Evolutionary conservation across 768 basidiomycete species (phyloP).

Genomic region (Trametes villosa): DNA sequence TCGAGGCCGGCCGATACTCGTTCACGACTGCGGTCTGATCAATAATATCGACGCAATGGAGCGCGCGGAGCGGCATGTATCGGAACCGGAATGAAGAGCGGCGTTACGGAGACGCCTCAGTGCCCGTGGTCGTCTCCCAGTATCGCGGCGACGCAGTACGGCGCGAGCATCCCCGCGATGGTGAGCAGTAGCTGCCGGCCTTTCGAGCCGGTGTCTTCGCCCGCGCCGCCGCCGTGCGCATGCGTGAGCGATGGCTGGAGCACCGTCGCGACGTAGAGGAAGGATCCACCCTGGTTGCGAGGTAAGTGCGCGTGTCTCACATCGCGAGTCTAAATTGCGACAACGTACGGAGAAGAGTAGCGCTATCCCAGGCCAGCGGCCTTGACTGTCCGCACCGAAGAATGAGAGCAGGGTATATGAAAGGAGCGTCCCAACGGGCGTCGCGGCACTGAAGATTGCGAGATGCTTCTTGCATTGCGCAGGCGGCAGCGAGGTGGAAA

Average conservation of each 20-base stretch:
- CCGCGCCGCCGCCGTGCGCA: not conserved
- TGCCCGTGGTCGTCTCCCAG: conserved; percentile 24
- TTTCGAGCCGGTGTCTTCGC: conserved; percentile 5
- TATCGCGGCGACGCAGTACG: conserved; percentile 13
- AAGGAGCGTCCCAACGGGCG: conserved; percentile 80
- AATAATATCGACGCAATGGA: not conserved
- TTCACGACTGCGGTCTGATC: conserved; percentile 1
- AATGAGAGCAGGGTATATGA: conserved; percentile 71
- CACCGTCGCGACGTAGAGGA: conserved; percentile 29
- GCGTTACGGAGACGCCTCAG: not conserved
- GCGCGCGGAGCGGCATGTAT: not conserved
- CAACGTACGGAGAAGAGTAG: conserved; percentile 77
- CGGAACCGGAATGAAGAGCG: not conserved
- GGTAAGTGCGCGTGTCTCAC: not conserved
- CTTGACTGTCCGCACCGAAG: conserved; percentile 48
- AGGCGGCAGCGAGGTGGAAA: conserved; percentile 74
- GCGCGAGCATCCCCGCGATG: conserved; percentile 24
- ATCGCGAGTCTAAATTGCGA: not conserved
- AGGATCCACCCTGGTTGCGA: conserved; percentile 24
- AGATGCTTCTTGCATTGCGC: conserved; percentile 75
- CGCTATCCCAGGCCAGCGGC: conserved; percentile 72
- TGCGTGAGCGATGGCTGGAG: conserved; percentile 24
- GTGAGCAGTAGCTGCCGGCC: conserved; percentile 9
- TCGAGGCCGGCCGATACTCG: not conserved
- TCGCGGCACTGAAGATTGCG: conserved; percentile 78